phyloP scores from a whole-genome alignment of 441 rosid species.

The Syzygium malaccense region DNA sequence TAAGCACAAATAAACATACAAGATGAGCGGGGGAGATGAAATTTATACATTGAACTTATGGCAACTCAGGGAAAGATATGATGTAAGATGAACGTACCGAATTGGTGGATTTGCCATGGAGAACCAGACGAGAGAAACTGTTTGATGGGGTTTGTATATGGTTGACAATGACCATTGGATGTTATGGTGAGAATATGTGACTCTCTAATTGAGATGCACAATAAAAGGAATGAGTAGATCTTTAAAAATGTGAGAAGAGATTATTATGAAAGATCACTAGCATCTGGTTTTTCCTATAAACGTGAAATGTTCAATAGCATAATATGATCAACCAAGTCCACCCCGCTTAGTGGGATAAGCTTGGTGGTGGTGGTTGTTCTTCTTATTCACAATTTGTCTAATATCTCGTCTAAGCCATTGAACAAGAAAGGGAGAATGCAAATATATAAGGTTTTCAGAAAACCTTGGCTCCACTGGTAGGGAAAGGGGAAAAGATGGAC shows the following conservation, averaged over 20 bases:
- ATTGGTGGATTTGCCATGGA: background rate
- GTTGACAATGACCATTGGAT: background rate
- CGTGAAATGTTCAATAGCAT: background rate
- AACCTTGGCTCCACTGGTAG: background rate
- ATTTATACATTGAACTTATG: background rate
- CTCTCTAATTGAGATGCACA: background rate
- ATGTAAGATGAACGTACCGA: background rate
- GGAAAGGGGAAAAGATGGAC: background rate
- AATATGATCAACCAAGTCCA: background rate
- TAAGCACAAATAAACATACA: background rate
- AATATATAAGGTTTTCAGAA: background rate
- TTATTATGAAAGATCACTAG: background rate
- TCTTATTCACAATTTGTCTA: background rate
- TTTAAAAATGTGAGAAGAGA: background rate
- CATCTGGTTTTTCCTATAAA: background rate
- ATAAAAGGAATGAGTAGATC: background rate
- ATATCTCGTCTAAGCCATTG: background rate
- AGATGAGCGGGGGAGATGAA: background rate
- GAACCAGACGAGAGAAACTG: background rate
- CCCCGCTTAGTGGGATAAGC: background rate
- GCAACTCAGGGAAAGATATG: background rate
- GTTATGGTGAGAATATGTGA: background rate
- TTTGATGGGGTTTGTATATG: background rate
- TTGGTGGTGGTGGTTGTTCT: background rate
- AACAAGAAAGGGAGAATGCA: background rate